Evolutionary conservation across 129 eudicot genomes (phyloP).

Genomic region (Centrapalus pauciflorus): DNA sequence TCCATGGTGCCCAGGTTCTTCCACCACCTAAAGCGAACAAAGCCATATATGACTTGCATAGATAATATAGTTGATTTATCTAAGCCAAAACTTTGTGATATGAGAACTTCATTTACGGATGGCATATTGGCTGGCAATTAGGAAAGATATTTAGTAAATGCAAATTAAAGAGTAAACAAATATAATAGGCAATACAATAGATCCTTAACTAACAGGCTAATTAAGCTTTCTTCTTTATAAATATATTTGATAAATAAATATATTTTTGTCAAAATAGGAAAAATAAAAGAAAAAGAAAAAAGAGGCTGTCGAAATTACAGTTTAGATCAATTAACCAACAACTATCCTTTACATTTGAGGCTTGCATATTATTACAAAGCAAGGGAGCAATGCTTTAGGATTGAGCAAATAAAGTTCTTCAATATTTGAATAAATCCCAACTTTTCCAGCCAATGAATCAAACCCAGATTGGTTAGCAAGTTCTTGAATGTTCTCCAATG

Average conservation of each 20-base stretch:
- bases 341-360: constrained; percentile 24
- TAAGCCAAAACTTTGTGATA: no score
- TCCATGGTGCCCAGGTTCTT: no score
- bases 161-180: no score
- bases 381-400: constrained; percentile 79
- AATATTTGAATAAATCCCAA: constrained; percentile 75
- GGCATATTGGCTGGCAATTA: no score
- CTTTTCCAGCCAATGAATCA: constrained; percentile 97
- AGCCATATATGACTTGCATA: no score
- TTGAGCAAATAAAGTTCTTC: constrained; percentile 79
- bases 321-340: neutral
- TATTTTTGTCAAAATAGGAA: neutral
- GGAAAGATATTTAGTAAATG: no score
- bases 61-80: no score
- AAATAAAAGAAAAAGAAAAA: neutral
- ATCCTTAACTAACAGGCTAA: no score
- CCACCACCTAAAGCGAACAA: no score
- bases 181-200: no score
- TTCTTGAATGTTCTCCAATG: constrained; percentile 75
- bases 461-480: constrained; percentile 77
- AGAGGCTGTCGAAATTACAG: neutral
- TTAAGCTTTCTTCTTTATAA: no score
- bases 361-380: constrained; percentile 84
- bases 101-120: no score
- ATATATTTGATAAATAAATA: constrained; percentile 4